Conservation (phyloP, 768 basidiomycete species). For the Trametes villosa region DNA sequence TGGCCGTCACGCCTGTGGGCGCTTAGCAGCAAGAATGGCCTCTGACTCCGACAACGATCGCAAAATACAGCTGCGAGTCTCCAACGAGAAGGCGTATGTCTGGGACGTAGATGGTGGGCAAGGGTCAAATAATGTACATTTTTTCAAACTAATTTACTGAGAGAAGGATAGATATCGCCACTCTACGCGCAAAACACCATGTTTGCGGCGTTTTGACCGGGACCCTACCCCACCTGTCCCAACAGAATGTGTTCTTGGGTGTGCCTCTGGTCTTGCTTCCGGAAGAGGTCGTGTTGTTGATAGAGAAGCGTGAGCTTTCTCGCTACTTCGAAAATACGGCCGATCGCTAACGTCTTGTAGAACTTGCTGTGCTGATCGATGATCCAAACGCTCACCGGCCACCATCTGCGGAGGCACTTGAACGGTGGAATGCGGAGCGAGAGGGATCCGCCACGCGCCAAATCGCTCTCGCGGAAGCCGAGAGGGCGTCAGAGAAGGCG, state of each 20-base stretch:
- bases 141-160: not conserved
- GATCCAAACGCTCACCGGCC: constrained; percentile 61
- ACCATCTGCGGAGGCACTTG: constrained; percentile 52
- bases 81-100: constrained; percentile 82
- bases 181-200: constrained; percentile 76
- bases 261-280: constrained; percentile 87
- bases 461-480: constrained; percentile 51
- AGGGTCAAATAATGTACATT: not conserved
- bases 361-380: constrained; percentile 76
- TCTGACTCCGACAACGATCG: constrained; percentile 21
- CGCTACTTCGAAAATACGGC: not conserved
- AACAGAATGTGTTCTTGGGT: constrained; percentile 96
- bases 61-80: constrained; percentile 63
- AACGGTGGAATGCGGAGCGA: constrained; percentile 57
- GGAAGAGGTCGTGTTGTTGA: constrained; percentile 89
- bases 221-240: constrained; percentile 91
- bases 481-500: constrained; percentile 51
- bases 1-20: not conserved
- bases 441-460: constrained; percentile 52
- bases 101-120: constrained; percentile 85
- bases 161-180: constrained; percentile 68
- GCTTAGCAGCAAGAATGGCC: constrained; percentile 16
- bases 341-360: constrained; percentile 43
- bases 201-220: constrained; percentile 88
- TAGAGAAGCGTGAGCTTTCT: constrained; percentile 69